A percentile compares a stretch with the other conserved stretches of the same genome.
Conservation (phyloP, 2,329 filamentous ascomycete species). For the Aspergillus sp. region DNA sequence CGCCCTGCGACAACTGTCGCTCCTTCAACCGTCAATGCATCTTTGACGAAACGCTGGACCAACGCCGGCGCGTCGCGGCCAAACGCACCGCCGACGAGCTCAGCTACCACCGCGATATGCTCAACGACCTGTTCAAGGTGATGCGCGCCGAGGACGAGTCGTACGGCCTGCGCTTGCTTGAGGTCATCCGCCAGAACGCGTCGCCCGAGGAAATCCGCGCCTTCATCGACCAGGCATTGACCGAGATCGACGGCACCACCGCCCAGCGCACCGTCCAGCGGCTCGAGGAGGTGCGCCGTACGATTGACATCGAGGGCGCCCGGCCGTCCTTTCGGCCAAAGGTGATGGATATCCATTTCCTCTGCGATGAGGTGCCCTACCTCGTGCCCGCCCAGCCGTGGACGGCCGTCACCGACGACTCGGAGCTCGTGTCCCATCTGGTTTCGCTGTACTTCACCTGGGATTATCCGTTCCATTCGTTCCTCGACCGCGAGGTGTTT, state of each 20-base stretch:
- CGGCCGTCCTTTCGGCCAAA: constrained; percentile 32
- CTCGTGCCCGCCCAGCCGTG: constrained; percentile 54
- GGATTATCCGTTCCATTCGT: constrained; percentile 82
- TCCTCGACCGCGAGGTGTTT: constrained; percentile 77
- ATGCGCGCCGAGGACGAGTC: constrained; percentile 32
- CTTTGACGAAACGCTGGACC: constrained; percentile 61
- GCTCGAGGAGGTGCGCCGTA: constrained; percentile 27
- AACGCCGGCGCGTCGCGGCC: constrained; percentile 40
- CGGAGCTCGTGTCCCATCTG: constrained; percentile 72
- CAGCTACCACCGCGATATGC: constrained; percentile 37
- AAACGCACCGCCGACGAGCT: constrained; percentile 42
- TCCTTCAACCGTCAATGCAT: constrained; percentile 41
- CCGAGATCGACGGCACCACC: constrained; percentile 14
- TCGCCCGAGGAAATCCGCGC: constrained; percentile 34
- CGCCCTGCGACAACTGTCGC: constrained; percentile 39
- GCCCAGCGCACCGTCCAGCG: constrained; percentile 17
- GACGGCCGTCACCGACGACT: constrained; percentile 76
- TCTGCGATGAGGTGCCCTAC: constrained; percentile 35
- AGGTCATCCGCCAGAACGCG: constrained; percentile 35
- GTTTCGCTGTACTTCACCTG: constrained; percentile 92
- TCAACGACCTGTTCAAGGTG: constrained; percentile 35
- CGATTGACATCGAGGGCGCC: constrained; percentile 30
- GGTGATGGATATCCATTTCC: constrained; percentile 42
- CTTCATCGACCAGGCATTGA: constrained; percentile 31
- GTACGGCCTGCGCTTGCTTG: constrained; percentile 27